phyloP scores from a whole-genome alignment of 805 yeast species.

The Metschnikowia colocasiae region DNA sequence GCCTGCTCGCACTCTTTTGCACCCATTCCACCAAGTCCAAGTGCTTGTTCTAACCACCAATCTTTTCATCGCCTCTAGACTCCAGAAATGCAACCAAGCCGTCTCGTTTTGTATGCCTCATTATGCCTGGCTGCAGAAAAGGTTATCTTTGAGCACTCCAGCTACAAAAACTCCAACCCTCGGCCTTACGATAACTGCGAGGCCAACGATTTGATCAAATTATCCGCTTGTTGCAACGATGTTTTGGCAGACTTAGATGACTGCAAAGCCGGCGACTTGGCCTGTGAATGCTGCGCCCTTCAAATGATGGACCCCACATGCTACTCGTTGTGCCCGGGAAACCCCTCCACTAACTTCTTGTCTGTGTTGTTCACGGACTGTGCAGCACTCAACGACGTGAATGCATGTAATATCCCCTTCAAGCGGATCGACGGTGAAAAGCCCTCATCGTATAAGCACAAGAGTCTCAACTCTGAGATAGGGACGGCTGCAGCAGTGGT shows the following conservation, averaged over 20 bases:
- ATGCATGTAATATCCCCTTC: slow-evolving; percentile 50
- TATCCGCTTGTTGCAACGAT: slow-evolving; percentile 45
- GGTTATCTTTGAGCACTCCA: slow-evolving; percentile 29
- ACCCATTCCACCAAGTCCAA: neutral
- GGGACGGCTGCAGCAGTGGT: slow-evolving; percentile 10
- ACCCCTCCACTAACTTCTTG: slow-evolving; percentile 45
- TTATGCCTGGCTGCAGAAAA: slow-evolving; percentile 6
- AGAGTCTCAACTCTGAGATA: slow-evolving; percentile 7
- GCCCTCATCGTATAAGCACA: slow-evolving; percentile 11
- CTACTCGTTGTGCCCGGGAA: slow-evolving; percentile 47
- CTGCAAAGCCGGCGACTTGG: slow-evolving; percentile 51
- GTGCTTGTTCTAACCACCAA: neutral
- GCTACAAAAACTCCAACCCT: slow-evolving; percentile 47
- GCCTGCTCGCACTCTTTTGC: slow-evolving; percentile 2
- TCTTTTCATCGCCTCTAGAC: neutral
- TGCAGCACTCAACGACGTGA: slow-evolving; percentile 43
- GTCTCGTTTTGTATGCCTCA: neutral
- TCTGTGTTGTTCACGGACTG: slow-evolving; percentile 46
- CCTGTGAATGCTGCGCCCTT: slow-evolving; percentile 55
- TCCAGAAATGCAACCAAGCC: neutral
- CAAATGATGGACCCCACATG: slow-evolving; percentile 46
- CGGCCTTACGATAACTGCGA: slow-evolving; percentile 39
- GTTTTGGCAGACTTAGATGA: slow-evolving; percentile 44
- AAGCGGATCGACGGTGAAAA: slow-evolving; percentile 37
- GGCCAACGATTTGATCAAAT: slow-evolving; percentile 40